Evolutionary conservation across 164 flowering plant genomes (phyloP).

Genomic region (Pachysandra terminalis): DNA sequence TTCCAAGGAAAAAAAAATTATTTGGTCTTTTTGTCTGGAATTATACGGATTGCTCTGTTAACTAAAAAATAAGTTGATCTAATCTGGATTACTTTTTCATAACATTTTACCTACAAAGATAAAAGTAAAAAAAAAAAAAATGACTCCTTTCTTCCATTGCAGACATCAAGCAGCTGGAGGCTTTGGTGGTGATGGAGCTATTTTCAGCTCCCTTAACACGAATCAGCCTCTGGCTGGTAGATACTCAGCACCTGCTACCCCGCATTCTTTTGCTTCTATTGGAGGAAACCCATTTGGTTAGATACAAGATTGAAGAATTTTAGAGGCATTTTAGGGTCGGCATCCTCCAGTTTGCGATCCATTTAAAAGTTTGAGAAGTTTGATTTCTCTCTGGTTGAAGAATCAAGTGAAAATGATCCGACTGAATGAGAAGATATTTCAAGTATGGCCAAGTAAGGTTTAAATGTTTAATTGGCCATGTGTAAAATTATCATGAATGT

Average conservation of each 20-base stretch:
- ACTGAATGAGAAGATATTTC: neutral
- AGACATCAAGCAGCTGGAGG: conserved; percentile 36
- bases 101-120: neutral
- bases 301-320: conserved; percentile 6
- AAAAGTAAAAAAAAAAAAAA: too few species aligned
- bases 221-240: conserved; percentile 25
- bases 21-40: too few species aligned
- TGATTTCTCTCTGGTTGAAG: conserved; percentile 18
- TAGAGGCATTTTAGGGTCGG: conserved; percentile 13
- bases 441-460: neutral
- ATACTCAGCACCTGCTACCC: conserved; percentile 29
- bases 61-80: neutral
- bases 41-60: neutral
- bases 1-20: neutral
- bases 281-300: conserved; percentile 82
- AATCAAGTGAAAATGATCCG: neutral
- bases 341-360: conserved; percentile 4
- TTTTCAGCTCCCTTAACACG: conserved; percentile 20
- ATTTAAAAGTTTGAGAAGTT: conserved; percentile 12
- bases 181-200: conserved; percentile 20
- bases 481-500: neutral
- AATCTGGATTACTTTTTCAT: neutral
- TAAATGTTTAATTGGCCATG: neutral
- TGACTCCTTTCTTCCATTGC: conserved; percentile 4
- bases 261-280: conserved; percentile 34